Base-by-base conservation (phyloP, 2,329 filamentous ascomycete genomes). In the Pseudogymnoascus sp. region DNA sequence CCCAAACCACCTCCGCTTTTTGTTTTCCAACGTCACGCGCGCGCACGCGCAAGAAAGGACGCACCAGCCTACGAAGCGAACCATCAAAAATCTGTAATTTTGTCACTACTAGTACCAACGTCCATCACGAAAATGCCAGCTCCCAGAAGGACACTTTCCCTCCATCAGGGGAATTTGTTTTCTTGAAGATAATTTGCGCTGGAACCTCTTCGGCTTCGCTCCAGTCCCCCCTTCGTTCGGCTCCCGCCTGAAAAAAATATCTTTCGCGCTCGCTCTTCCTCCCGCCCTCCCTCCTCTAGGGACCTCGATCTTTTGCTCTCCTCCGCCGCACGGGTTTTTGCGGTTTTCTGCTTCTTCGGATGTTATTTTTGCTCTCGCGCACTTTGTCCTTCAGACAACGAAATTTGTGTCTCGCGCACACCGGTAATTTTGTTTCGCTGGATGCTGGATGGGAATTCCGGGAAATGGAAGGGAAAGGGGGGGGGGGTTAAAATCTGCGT, bases 21-120 rank as follows among this genome's bases (percentile, higher is more conserved):
- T 54, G 45, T 54, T 28, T 31, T 54, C 45, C 45, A 21, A 4
- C 45, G 19, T 31, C 45, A 14, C 45, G 45, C 45, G 45, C 45
- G 45, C 7, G 45, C 45, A 16, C 45, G 45, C 45, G 45, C 45
- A 31, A 31, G 21, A 21, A 45, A 54, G 45, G 25, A 54, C 45
- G 45, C 45, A n/a, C 45, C 45, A n/a, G 23, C 23, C 45, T 28
- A 54, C 23, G 45, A 54, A 54, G 45, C 45, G 31, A 54, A 54
- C 43, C 43, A 48, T 54, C 45, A 54, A 54, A 54, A 54, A 54
- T 54, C 13, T 54, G 45, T 54, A 54, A 54, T 54, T 54, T 54
- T 54, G 45, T 54, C 23, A 54, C 45, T 54, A 54, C 45, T 54
- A 54, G 45, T 54, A 54, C 45, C 45, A 54, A 54, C 45, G 45